Evolutionary conservation across 2,329 filamentous ascomycete genomes (phyloP).

Genomic region (Calonectria montana): DNA sequence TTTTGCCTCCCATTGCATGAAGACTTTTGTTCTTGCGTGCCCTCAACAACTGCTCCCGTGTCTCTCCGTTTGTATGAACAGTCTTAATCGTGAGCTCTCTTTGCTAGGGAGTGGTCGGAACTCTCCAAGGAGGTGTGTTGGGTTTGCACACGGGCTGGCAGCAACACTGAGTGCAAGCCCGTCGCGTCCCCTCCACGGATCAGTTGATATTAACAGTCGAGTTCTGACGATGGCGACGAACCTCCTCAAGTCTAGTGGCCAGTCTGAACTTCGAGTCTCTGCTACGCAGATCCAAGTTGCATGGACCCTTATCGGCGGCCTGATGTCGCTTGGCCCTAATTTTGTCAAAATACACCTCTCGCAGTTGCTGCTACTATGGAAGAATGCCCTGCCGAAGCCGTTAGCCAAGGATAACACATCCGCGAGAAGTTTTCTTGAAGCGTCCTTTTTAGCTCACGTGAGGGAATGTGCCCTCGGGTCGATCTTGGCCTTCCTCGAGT

Average conservation of each 20-base stretch:
- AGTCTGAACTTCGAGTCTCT: conserved; percentile 89
- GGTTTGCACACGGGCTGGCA: conserved; percentile 91
- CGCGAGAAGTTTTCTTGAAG: conserved; percentile 85
- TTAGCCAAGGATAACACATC: conserved; percentile 92
- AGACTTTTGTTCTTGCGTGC: conserved; percentile 88
- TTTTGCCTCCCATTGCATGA: conserved; percentile 86
- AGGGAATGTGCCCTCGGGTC: conserved; percentile 93
- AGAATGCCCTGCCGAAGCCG: conserved; percentile 95
- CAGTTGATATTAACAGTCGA: conserved; percentile 93
- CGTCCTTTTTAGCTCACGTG: conserved; percentile 93
- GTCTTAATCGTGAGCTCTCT: conserved; percentile 85
- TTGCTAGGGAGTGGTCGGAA: conserved; percentile 80
- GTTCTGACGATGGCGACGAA: conserved; percentile 92
- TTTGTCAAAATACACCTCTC: conserved; percentile 99
- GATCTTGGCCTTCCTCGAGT: conserved; percentile 91
- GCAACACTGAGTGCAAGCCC: conserved; percentile 92
- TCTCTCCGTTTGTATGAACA: conserved; percentile 97
- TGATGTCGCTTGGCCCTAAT: conserved; percentile 96
- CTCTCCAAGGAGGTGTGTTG: conserved; percentile 85
- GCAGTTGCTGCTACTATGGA: conserved; percentile 93
- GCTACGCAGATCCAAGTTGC: conserved; percentile 97
- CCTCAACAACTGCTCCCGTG: conserved; percentile 92
- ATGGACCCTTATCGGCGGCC: conserved; percentile 94
- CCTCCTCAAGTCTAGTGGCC: conserved; percentile 90
- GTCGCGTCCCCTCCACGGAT: conserved; percentile 89